These are phyloP conservation scores for Liriodendron chinense DNA, from an alignment of 164 flowering plant species.

Conservation along the genomic window DNA sequence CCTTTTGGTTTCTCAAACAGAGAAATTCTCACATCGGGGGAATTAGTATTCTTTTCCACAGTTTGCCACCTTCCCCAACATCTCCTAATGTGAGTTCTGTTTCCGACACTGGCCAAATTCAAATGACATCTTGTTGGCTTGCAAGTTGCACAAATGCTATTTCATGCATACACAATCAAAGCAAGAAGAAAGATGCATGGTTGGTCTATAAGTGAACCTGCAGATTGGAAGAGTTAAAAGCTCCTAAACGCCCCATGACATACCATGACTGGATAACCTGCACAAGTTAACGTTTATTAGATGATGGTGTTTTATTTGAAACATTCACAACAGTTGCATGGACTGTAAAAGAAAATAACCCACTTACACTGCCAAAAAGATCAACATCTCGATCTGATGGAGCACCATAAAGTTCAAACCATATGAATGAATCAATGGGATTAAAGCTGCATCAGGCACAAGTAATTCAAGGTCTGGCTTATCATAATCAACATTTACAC, in stretches of 20 bases:
- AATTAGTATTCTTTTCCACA: too few relatives aligned
- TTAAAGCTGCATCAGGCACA: slow-evolving; percentile 56
- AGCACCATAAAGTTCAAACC: slow-evolving; percentile 87
- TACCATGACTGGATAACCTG: slow-evolving; percentile 96
- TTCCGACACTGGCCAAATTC: not conserved
- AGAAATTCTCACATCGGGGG: too few relatives aligned
- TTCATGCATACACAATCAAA: not conserved
- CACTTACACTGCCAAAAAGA: slow-evolving; percentile 85
- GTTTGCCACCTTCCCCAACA: too few relatives aligned
- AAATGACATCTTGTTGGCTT: too few relatives aligned
- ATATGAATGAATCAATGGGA: slow-evolving; percentile 74
- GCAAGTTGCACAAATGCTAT: not conserved
- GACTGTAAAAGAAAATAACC: not conserved
- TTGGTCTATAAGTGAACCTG: slow-evolving; percentile 46
- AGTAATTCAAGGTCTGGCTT: not conserved
- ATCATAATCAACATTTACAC: not conserved
- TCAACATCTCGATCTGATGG: slow-evolving; percentile 91
- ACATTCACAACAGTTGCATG: not conserved
- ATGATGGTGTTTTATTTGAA: not conserved
- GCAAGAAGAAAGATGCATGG: not conserved
- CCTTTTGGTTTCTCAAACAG: too few relatives aligned
- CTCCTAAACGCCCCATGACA: slow-evolving; percentile 92
- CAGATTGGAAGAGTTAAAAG: slow-evolving; percentile 77
- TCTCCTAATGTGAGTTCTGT: too few relatives aligned
- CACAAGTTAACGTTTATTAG: not conserved